Conservation (phyloP, 768 basidiomycete genomes). For the Termitomyces sp. region DNA sequence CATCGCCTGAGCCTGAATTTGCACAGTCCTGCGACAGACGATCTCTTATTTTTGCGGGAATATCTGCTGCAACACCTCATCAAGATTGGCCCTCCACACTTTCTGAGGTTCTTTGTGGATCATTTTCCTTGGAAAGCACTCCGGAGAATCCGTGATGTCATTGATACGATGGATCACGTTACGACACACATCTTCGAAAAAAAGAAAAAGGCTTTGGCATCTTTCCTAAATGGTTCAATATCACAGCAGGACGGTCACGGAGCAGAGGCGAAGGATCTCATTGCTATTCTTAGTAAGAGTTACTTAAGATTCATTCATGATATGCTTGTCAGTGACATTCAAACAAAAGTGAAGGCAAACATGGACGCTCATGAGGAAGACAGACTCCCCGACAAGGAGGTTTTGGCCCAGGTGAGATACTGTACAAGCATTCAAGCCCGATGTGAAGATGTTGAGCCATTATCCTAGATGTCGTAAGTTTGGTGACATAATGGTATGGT, state of each 20-base stretch:
- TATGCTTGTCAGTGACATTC: neutral
- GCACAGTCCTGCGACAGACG: constrained; percentile 4
- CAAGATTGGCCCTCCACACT: constrained; percentile 24
- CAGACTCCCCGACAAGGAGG: constrained; percentile 25
- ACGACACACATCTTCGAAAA: constrained; percentile 25
- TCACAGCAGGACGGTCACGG: constrained; percentile 20
- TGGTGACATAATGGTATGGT: neutral
- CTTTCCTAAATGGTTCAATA: constrained; percentile 16
- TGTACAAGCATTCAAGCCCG: neutral
- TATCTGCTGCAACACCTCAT: constrained; percentile 22
- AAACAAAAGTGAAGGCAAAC: constrained; percentile 26
- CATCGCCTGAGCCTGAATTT: neutral
- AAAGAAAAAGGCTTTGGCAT: constrained; percentile 25
- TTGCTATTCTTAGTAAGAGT: constrained; percentile 21
- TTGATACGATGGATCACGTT: constrained; percentile 27
- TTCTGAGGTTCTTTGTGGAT: constrained; percentile 27
- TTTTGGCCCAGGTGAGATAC: constrained; percentile 25
- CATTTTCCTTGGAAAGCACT: constrained; percentile 17
- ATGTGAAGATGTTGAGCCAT: neutral
- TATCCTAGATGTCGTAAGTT: constrained; percentile 11
- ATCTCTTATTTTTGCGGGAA: constrained; percentile 12
- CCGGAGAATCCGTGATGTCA: constrained; percentile 21
- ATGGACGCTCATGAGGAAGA: constrained; percentile 24
- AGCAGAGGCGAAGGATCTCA: constrained; percentile 22
- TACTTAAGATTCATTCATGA: neutral